Evolutionary conservation across 2,329 filamentous ascomycete genomes (phyloP).

Genomic region (Grosmannia huntii): DNA sequence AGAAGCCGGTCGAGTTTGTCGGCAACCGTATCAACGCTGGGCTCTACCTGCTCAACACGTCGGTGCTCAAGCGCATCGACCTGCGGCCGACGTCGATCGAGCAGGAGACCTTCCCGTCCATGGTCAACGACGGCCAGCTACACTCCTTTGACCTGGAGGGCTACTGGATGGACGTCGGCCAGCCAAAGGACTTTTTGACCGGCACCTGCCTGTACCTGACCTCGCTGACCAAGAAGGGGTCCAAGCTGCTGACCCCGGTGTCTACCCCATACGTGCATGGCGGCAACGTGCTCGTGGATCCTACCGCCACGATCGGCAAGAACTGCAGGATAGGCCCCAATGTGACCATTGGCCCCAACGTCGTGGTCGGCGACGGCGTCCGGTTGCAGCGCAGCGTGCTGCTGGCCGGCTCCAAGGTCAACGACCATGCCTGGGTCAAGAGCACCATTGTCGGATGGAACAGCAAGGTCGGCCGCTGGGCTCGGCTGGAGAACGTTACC

Average conservation of each 20-base stretch:
- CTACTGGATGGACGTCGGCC: conserved; percentile 99
- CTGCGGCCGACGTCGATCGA: conserved; percentile 94
- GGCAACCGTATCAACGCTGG: conserved; percentile 98
- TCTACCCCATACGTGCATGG: conserved; percentile 74
- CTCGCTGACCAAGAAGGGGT: conserved; percentile 78
- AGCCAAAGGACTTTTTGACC: conserved; percentile 95
- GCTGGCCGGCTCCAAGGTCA: conserved; percentile 80
- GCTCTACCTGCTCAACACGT: conserved; percentile 95
- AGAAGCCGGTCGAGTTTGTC: conserved; percentile 98
- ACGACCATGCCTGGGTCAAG: conserved; percentile 99
- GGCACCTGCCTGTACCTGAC: conserved; percentile 95
- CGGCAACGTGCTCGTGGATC: conserved; percentile 91
- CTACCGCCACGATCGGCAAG: conserved; percentile 89
- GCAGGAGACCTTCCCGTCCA: conserved; percentile 95
- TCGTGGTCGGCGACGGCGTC: conserved; percentile 86
- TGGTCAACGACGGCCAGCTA: conserved; percentile 76
- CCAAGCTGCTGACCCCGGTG: conserved; percentile 65
- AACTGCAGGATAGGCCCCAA: conserved; percentile 98
- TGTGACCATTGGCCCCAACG: conserved; percentile 86
- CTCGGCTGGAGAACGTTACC: conserved; percentile 93
- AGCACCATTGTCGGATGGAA: conserved; percentile 98
- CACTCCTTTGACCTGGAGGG: conserved; percentile 95
- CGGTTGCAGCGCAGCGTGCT: conserved; percentile 87
- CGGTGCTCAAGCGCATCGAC: conserved; percentile 81
- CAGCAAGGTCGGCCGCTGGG: conserved; percentile 90